Evolutionary conservation across 208 protist species (phyloP), one percentile per base, ranked within the genome.

Genomic region (Crithidia expoeki): DNA sequence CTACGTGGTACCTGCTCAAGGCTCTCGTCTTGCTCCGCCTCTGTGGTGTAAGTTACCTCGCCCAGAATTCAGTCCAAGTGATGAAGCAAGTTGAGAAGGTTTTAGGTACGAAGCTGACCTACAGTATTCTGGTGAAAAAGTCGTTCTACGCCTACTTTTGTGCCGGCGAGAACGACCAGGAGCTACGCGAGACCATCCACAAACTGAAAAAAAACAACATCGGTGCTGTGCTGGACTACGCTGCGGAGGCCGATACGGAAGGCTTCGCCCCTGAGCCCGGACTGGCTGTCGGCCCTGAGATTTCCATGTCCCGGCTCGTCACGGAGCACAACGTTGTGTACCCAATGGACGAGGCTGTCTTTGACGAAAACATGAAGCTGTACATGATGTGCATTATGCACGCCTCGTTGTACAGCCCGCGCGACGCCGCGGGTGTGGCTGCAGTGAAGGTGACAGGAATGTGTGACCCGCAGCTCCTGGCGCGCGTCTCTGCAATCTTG

Each of bases 111-210:
- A 82, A 68, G 40, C 51, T 97, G 28, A 95, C 92, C 0, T 92
- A 97, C 70, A 80, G 82, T 28, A 56, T 91, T 21, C 44, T 88
- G 4, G 89, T 97, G 28, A 96, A 95, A 74, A 53, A 72, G 32
- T 97, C 94, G n/a, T 95, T 98, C 52, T 98, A 97, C 68, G 66
- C 69, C 51, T 96, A 98, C 70, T 98, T 98, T 68, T 98, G 96
- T 71, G 97, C 91, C 5, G 97, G 97, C n/a, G 94, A 95, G 69
- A 89, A 92, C 69, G 90, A 90, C 30, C 62, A 85, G n/a, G 95
- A 98, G 68, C 74, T 97, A 17, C 69, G 84, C 34, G 47, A 80
- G 46, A 93, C 92, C 1, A 72, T 98, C 28, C 68, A 85, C 14
- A 49, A 65, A 38, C 86, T 98, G 32, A 79, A 82, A 9, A 57